Evolutionary conservation across 495 filamentous ascomycete species (phyloP), one percentile per base, ranked within the genome.

Genomic region (Sordaria brevicollis): DNA sequence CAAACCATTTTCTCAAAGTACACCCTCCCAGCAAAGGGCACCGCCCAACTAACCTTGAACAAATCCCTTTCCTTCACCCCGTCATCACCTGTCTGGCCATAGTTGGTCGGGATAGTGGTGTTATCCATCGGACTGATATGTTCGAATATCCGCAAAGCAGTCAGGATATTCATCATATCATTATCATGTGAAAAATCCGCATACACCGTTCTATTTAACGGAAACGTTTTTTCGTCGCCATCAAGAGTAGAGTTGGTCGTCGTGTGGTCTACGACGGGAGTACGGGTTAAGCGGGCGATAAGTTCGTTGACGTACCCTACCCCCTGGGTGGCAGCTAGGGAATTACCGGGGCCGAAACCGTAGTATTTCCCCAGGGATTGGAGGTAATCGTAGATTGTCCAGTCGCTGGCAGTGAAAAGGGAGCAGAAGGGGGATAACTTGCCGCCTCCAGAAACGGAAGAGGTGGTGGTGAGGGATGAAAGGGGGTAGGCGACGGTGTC

Each of bases 141-240:
- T 37, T 92, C 90, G 76, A 91, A 95, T 67, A 96, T 72, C 0
- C 92, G 90, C 70, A 97, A 74, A 1, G 92, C 91, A 19, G 85
- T 86, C 78, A 91, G 89, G 35, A 93, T 87, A 19, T 83, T 82
- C 15, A 87, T 87, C 87, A 96, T 90, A 70, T 90, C 88, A 76
- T 95, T 96, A 79, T 97, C 93, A 74, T 97, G 93, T 25, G 88
- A 90, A 76, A 97, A 96, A 79, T 97, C 93, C 0, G 91, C 92
- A 71, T 93, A 97, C 4, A 95, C 77, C 31, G 67, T 79, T 19
- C 80, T 78, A 49, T 87, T 83, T 9, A 95, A 76, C 0, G 93
- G 92, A 74, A 96, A 97, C 0, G 89, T 92, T 11, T 70, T 71
- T 3, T 79, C 75, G 41, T 85, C 79, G 3, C 73, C 78, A 73